Base-by-base conservation (phyloP, 1,284 basidiomycete species). In the Vanrija sp. region DNA sequence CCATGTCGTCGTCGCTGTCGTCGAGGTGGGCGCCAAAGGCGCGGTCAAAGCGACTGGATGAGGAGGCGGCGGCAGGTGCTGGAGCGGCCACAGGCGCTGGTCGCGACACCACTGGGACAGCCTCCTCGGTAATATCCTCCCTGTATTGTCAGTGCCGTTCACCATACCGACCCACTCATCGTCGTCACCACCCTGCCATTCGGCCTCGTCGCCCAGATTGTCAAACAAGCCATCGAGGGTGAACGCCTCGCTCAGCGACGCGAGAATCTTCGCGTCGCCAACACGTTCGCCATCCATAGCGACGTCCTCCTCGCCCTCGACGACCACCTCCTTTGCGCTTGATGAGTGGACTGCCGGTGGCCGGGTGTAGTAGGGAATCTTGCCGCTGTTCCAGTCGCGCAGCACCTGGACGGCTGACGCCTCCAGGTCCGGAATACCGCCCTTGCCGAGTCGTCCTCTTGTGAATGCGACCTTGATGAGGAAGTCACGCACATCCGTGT, bases 381-480 rank as follows among this genome's bases (percentile, higher is more conserved):
- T 93, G 67, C 97, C 92, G 61, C 90, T 85, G 70, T 98, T 98
- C 94, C 95, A 98, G 73, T 98, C 95, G 46, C 83, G 84, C 5
- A 98, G 77, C n/a, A 98, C 83, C 15, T 87, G 85, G 28, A 90
- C 85, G 0, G 93, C 92, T 0, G 91, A 84, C 0, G 86, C 82
- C 46, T 88, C 84, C 18, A 95, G 75, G 74, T 98, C 93, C 0
- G 95, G 93, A 3, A 92, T 87, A 54, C 94, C 95, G 29, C 94
- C 94, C 80, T 92, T 94, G 50, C 89, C 81, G 5, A 96, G 80
- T 42, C 89, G 82, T 9, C 95, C 95, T n/a, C 85, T 85, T 28
- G 82, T 86, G 43, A 97, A 80, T 0, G 94, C 91, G 38, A 96
- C 77, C 84, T 94, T 91, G 29, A 95, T 91, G 46, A 98, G 75